Evolutionary conservation across 2,329 filamentous ascomycete species (phyloP), one percentile per base, ranked within the genome.

Genomic region (Pyricularia sp.): DNA sequence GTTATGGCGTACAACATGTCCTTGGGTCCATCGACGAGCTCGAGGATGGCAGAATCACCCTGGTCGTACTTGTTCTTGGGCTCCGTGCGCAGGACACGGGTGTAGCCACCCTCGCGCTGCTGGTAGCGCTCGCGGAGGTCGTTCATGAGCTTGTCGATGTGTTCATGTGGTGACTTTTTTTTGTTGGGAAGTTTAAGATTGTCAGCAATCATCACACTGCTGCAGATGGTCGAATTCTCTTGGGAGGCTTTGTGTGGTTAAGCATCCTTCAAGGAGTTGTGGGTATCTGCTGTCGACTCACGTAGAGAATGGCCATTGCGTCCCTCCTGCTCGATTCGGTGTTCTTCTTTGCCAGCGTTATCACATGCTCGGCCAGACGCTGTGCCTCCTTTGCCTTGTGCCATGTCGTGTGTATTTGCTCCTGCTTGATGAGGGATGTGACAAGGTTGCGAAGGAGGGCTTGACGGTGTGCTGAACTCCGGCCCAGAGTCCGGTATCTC

Each of bases 321-420:
- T 86, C 87, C 77, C 88, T 85, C 78, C 87, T 86, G 70, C 90
- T 90, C 25, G 92, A 92, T 76, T 93, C 90, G 59, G 94, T 97
- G 79, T 97, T 93, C 81, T 90, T 91, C 86, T 98, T 99, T 25
- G 92, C 94, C 74, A 97, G 80, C 4, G 94, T 97, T 75, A 99
- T 94, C 73, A 98, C 84, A 83, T 97, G 96, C 78, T 99, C 95
- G 9, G 94, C 95, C 74, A 98, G 79, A 63, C 92, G 87, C 81
- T 99, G 95, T 25, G 95, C 92, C 83, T 99, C 95, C 81, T 98
- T 99, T 65, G 95, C 95, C 82, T 98, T 98, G 78, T 91, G 90
- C 86, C 92, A 97, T 81, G 95, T 97, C 67, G 95, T 99, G 72
- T 90, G 89, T 82, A 99, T 97, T 72, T 92, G 89, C 83, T 99